Evolutionary conservation across 805 yeast species (phyloP), one percentile per base, ranked within the genome.

Genomic region (Clavispora santaluciae): DNA sequence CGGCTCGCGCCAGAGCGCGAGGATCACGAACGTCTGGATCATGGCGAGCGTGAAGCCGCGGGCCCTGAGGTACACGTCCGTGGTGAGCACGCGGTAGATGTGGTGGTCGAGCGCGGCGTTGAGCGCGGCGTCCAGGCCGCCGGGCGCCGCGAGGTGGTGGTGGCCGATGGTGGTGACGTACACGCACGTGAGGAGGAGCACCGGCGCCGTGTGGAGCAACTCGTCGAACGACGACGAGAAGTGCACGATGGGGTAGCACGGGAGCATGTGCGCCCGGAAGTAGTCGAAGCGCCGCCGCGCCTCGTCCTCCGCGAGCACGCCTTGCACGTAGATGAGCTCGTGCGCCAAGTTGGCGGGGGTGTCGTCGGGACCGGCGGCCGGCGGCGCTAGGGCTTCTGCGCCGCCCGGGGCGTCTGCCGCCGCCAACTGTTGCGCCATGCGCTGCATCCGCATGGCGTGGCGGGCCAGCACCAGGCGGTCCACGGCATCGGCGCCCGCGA

Each of bases 1-100:
- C 1, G 81, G 80, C 3, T 75, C 61, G 37, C 73, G 70, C 82
- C 82, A 76, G 6, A 73, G 49, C 5, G 79, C 72, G 9, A 75
- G 51, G 1, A 73, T 61, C 41, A 74, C 49, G 45, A 73, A 73
- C 1, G 68, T 59, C 39, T 67, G 70, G 17, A 76, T 67, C 35
- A 70, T 50, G 43, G 60, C 64, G 34, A 60, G 64, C 3, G 72
- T 59, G 38, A 75, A 65, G 39, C 66, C 72, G 18, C 73, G 70
- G 7, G 74, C 56, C 35, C 56, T 65, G 12, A 73, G 61, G 29
- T 66, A 68, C 4, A 75, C 68, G 23, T 62, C 61, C 38, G 71
- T 64, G 1, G 78, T 71, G 24, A 76, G 48, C 43, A 64, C 65
- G 11, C 67, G 61, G 46, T 74, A 77, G 22, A 76, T 45, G 54